Percentiles rank a stretch among this genome's conserved stretches.
phyloP scores from a whole-genome alignment of 306 rosid species.

The Acacia acuminata region DNA sequence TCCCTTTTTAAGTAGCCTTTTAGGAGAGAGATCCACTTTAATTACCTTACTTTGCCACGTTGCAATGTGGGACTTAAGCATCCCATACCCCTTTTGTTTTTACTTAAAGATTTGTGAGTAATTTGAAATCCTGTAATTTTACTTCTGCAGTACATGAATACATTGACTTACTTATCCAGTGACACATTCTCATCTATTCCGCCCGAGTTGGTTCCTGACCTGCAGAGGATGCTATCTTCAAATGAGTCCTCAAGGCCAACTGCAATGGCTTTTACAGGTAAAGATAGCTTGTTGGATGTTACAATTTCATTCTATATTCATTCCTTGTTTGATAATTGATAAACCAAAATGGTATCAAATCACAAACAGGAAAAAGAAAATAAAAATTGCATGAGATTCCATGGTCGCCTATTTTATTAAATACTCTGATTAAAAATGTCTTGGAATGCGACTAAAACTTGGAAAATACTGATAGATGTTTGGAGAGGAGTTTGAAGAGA shows the following conservation, averaged over 20 bases:
- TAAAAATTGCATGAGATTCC: slow-evolving; percentile 13
- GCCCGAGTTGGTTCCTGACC: slow-evolving; percentile 79
- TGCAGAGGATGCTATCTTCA: slow-evolving; percentile 90
- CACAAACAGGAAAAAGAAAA: neutral
- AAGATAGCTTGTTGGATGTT: slow-evolving; percentile 15
- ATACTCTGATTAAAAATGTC: neutral
- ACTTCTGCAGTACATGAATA: slow-evolving; percentile 84
- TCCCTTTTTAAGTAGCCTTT: no score
- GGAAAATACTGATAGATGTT: neutral
- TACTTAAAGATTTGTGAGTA: slow-evolving; percentile 28
- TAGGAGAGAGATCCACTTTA: no score
- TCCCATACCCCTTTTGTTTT: neutral
- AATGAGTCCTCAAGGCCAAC: slow-evolving; percentile 89
- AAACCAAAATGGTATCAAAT: neutral
- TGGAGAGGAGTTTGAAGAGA: neutral
- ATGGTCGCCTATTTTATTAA: neutral
- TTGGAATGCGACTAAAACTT: neutral
- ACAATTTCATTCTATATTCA: slow-evolving; percentile 5
- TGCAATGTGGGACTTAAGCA: no score
- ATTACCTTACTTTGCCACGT: no score
- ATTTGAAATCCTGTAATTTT: slow-evolving; percentile 35
- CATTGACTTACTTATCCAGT: slow-evolving; percentile 88
- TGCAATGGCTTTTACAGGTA: slow-evolving; percentile 91
- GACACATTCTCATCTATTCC: slow-evolving; percentile 90
- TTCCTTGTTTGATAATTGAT: slow-evolving; percentile 22